Evolutionary conservation across 257 asterid genomes (phyloP).

Genomic region (Dorcoceras hygrometricum): DNA sequence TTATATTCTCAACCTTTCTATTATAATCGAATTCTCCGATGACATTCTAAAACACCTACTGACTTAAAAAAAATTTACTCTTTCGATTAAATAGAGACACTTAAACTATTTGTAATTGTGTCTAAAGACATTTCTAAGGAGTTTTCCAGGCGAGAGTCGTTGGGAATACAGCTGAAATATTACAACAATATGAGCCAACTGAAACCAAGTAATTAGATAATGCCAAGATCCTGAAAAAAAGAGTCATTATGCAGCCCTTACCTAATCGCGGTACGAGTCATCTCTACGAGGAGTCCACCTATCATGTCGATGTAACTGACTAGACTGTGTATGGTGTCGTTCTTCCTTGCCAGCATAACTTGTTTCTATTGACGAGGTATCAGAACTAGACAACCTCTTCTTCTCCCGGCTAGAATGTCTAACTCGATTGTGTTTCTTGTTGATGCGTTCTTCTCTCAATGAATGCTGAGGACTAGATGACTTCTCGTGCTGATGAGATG

Average conservation of each 20-base stretch:
- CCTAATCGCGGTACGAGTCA: conserved; percentile 23
- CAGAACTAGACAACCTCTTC: conserved; percentile 30
- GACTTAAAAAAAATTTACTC: no score
- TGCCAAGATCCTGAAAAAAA: no score
- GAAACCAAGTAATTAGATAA: not conserved
- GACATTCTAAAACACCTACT: no score
- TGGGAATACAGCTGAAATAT: not conserved
- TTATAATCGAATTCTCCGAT: no score
- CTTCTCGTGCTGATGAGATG: conserved; percentile 31
- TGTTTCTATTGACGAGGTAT: conserved; percentile 34
- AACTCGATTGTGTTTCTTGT: conserved; percentile 27
- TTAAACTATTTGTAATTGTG: not conserved
- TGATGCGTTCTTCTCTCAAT: conserved; percentile 30
- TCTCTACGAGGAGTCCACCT: conserved; percentile 37
- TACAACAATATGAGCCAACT: not conserved
- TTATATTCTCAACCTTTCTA: no score
- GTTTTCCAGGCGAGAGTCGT: not conserved
- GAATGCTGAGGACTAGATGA: conserved; percentile 46
- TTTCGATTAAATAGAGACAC: not conserved
- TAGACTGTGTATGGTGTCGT: conserved; percentile 24
- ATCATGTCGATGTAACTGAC: conserved; percentile 30
- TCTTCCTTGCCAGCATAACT: conserved; percentile 37
- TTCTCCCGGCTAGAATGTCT: conserved; percentile 40
- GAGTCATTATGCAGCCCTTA: not conserved
- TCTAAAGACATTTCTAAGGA: not conserved